These are phyloP conservation scores for Luffa aegyptiaca DNA, from an alignment of 306 rosid genomes.

Conservation along the genomic window DNA sequence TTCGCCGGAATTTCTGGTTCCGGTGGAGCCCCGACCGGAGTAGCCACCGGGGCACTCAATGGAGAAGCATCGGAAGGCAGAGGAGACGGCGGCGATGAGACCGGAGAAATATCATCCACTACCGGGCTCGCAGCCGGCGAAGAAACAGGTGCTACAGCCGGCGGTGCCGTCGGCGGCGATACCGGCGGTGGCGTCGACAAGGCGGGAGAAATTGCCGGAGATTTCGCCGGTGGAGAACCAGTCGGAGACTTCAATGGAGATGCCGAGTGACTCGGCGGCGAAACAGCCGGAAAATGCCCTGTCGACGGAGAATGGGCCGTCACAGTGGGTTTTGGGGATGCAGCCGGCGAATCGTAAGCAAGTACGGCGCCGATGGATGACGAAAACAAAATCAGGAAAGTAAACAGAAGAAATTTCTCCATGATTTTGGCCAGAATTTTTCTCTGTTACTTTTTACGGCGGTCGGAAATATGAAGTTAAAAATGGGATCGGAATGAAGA, in stretches of 20 bases:
- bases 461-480: not conserved
- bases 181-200: constrained; percentile 23
- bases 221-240: constrained; percentile 30
- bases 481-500: not conserved
- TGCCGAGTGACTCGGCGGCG: constrained; percentile 15
- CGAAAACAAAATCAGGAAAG: constrained; percentile 17
- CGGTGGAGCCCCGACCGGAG: constrained; percentile 36
- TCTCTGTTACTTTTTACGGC: not conserved
- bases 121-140: constrained; percentile 44
- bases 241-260: constrained; percentile 54
- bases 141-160: constrained; percentile 23
- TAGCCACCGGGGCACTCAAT: constrained; percentile 11
- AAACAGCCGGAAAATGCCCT: constrained; percentile 15
- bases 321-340: constrained; percentile 41
- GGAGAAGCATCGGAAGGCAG: constrained; percentile 26
- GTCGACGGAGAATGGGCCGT: constrained; percentile 13
- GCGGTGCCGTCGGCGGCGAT: constrained; percentile 19
- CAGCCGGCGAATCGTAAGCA: constrained; percentile 56
- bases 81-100: constrained; percentile 26
- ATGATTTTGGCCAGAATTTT: constrained; percentile 9
- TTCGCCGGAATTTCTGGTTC: constrained; percentile 39
- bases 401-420: constrained; percentile 19
- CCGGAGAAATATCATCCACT: constrained; percentile 28
- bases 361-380: constrained; percentile 7
- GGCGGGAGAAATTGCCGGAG: constrained; percentile 41